Evolutionary conservation across 2,329 filamentous ascomycete species (phyloP), one percentile per base, ranked within the genome.

Genomic region (Talaromyces funiculosus): DNA sequence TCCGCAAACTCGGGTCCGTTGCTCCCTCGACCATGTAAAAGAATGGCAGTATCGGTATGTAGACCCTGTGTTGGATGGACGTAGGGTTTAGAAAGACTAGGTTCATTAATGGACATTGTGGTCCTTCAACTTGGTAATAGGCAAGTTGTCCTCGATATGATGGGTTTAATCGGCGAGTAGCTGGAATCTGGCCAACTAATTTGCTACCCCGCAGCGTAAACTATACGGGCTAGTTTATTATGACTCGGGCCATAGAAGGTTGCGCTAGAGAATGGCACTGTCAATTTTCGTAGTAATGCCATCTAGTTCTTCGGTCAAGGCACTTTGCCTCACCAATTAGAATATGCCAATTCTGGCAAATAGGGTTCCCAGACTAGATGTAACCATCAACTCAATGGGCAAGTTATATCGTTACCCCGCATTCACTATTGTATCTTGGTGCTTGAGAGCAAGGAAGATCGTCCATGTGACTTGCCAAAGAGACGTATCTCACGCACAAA

Each of bases 51-150:
- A 20, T 43, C 26, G 29, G 56, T 59, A 45, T 63, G 62, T 4
- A 43, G 14, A 18, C 3, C 24, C 35, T 63, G 53, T 18, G 67
- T 63, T 14, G 47, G 47, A 35, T 68, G 62, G 35, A 71, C 64
- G 53, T 71, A 65, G 14, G 62, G 40, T 35, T 43, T 14, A 16
- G 43, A 22, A 29, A 3, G 22, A 26, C 14, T 3, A 12, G 42
- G 14, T 45, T 26, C 22, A 16, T 26, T n/a, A 14, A 14, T 26
- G 14, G 22, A 45, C 42, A 45, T 45, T 14, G 22, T 45, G 22
- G 14, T 26, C 2, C 20, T 16, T 24, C 6, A 45, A n/a, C 16
- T 12, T 40, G 37, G n/a, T n/a, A 40, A 45, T 7, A 12, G 9
- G 40, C 40, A 43, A 22, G 42, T 45, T 45, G 40, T 22, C 20